Evolutionary conservation across 2,329 filamentous ascomycete species (phyloP), one percentile per base, ranked within the genome.

Genomic region (Polychaeton citri): DNA sequence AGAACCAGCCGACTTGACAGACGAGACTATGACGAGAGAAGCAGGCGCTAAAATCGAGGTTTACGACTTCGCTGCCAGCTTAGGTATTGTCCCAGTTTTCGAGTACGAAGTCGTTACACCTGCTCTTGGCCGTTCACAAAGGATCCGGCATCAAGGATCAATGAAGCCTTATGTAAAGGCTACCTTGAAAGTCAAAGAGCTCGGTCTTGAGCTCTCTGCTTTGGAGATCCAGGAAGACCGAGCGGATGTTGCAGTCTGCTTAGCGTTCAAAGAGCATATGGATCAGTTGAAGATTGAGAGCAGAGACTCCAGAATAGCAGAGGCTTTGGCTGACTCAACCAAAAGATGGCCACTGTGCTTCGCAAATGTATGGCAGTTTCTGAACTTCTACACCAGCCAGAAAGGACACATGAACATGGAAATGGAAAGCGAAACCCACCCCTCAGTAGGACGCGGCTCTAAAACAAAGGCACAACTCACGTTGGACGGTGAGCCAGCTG

Each of bases 1-100:
- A 4, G 38, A 45, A 19, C 36, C 41, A 8, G 36, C 39, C 21
- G 37, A 41, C 5, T 10, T 51, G 17, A 41, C 46, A 10, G 15
- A 38, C 12, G 21, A 43, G 28, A 41, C 40, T 7, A 19, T 51
- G 37, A 34, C 36, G 8, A 39, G 41, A 6, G 47, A 51, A 33
- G 46, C 43, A 37, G 46, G 52, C 34, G 46, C 48, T 7, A 51
- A 47, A 28, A 15, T 43, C 16, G 50, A 53, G 12, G 52, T 65
- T 15, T 65, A 61, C 46, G 59, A 63, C 38, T 64, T 62, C 45
- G 60, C 59, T 21, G 61, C 62, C 2, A 47, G 53, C 19, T 61
- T 55, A 39, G 58, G 57, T 24, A 36, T 45, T 2, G 39, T 60
- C 13, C 62, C 62, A 5, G 18, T 35, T 9, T 45, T 52, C 38